Percentiles rank a stretch among this genome's conserved stretches.
phyloP scores from a whole-genome alignment of 306 rosid species.

The Vigna mungo region DNA sequence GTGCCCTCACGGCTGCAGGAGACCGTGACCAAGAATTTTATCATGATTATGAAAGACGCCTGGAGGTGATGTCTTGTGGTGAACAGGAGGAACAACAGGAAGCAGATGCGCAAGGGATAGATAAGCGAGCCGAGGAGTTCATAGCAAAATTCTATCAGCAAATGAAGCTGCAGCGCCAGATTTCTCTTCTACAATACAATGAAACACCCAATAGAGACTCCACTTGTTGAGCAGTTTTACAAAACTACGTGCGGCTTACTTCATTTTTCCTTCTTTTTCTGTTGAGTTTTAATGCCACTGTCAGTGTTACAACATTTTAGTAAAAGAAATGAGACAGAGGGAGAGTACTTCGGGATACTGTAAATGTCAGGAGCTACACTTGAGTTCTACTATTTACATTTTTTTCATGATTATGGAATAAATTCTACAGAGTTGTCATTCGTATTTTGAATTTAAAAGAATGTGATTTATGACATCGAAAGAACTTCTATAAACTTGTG shows the following conservation, averaged over 20 bases:
- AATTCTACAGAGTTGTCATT: background rate
- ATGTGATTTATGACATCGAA: background rate
- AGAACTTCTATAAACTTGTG: background rate
- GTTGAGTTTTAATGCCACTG: constrained; percentile 30
- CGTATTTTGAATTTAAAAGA: background rate
- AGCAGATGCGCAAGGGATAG: constrained; percentile 53
- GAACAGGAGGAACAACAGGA: constrained; percentile 26
- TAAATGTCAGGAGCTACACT: constrained; percentile 42
- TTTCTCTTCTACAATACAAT: constrained; percentile 49
- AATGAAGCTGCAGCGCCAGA: constrained; percentile 57
- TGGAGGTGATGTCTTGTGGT: constrained; percentile 29
- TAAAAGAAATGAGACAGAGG: background rate
- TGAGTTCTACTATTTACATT: constrained; percentile 44
- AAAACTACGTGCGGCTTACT: background rate
- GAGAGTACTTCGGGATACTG: constrained; percentile 50
- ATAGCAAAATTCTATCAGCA: constrained; percentile 71
- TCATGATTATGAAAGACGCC: constrained; percentile 17
- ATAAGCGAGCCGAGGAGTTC: constrained; percentile 81
- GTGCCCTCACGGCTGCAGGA: constrained; percentile 3
- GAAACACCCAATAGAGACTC: constrained; percentile 34
- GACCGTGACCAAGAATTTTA: background rate
- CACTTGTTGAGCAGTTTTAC: constrained; percentile 3
- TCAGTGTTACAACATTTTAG: constrained; percentile 1
- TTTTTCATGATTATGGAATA: constrained; percentile 38
- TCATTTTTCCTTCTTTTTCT: background rate